Evolutionary conservation across 345 rosid species (phyloP), one percentile per base, ranked within the genome.

Genomic region (Aurinia saxatilis): DNA sequence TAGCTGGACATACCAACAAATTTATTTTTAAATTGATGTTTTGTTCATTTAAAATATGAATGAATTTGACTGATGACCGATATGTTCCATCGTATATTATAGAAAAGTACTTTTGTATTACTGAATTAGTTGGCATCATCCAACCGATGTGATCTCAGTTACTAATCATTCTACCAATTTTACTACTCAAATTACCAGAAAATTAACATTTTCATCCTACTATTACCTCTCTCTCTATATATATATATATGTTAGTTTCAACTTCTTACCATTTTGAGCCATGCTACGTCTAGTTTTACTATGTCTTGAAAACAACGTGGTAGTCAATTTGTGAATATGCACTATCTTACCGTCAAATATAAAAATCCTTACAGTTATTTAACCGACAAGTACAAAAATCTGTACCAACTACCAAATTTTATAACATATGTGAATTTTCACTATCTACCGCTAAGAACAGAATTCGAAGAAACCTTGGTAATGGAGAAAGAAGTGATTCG

Each of bases 371-470:
- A 23, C 27, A 3, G 27, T 27, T 27, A 27, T 27, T 27, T 27
- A 27, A 27, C 31, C 6, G 31, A 27, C 31, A 27, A 27, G 31
- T 27, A 27, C 31, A 27, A 27, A 27, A 27, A 4, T 7, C 31
- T 27, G 6, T 27, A 27, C 18, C 8, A 31, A 31, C 17, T 31
- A 31, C 6, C 31, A 27, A 27, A 27, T 23, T 23, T 23, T 4
- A 15, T 2, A 55, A 37, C 2, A 13, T 6, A 18, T 15, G 30
- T 16, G 10, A 11, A 49, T 11, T 3, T 31, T 10, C 2, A 34
- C 70, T 75, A 81, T 66, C 93, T 77, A 25, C 83, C 84, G 12
- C 49, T 57, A 13, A 76, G 35, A 6, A 75, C 34, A 40, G 80
- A 76, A 61, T 0, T 39, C 3, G 75, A 63, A 48, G 87, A 77